These are phyloP conservation scores for Gaeumannomyces tritici DNA, from an alignment of 2,329 filamentous ascomycete genomes.

Conservation along the genomic window DNA sequence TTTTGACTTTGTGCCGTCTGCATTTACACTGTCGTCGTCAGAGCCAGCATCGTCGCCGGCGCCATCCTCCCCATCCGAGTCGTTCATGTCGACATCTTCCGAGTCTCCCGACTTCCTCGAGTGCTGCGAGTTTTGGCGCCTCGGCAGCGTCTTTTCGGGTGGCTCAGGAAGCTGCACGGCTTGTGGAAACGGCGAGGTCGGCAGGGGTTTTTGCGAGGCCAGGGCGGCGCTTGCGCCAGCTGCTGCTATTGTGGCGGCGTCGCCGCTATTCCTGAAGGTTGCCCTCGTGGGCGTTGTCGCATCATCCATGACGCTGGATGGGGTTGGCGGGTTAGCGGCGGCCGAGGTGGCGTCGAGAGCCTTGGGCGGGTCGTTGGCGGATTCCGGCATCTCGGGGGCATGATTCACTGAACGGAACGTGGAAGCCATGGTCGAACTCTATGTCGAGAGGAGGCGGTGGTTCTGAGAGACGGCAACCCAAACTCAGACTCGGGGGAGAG, in stretches of 20 bases:
- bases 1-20: conserved; percentile 57
- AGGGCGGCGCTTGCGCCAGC: conserved; percentile 21
- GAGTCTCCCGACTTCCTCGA: conserved; percentile 52
- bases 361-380: conserved; percentile 15
- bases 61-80: conserved; percentile 56
- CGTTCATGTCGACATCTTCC: conserved; percentile 68
- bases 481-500: conserved; percentile 8
- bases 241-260: neutral
- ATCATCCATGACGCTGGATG: conserved; percentile 28
- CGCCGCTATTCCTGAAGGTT: conserved; percentile 27
- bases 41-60: conserved; percentile 44
- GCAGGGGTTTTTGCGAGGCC: conserved; percentile 42
- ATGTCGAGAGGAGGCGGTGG: conserved; percentile 4
- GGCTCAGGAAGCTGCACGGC: conserved; percentile 36
- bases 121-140: conserved; percentile 49
- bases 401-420: conserved; percentile 38
- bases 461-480: conserved; percentile 4
- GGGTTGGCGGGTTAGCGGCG: conserved; percentile 15
- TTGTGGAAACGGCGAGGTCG: conserved; percentile 40
- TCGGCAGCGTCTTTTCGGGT: conserved; percentile 32
- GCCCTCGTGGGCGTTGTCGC: conserved; percentile 54
- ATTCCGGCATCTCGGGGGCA: conserved; percentile 21
- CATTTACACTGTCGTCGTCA: conserved; percentile 55
- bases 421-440: conserved; percentile 30
- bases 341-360: conserved; percentile 18